A percentile compares a stretch with the other conserved stretches of the same genome.
Conservation (phyloP, 306 rosid genomes). For the Trifolium repens region DNA sequence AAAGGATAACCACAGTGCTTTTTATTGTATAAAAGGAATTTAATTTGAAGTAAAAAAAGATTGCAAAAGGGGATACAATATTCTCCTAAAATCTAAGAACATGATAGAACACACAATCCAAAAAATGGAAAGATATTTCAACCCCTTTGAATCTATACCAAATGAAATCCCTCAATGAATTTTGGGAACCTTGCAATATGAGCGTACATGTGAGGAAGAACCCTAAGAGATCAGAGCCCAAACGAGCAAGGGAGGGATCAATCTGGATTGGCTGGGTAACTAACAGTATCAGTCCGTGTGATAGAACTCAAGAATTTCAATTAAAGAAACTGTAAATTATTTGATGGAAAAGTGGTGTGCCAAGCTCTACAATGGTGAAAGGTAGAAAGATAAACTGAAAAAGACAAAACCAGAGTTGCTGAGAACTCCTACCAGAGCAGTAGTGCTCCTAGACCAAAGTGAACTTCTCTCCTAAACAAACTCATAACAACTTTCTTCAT, state of each 20-base stretch:
- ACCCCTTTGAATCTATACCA: constrained; percentile 14
- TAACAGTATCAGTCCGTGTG: not conserved
- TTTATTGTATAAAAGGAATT: constrained; percentile 18
- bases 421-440: too few relatives aligned
- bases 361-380: too few relatives aligned
- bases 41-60: constrained; percentile 19
- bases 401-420: too few relatives aligned
- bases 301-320: too few relatives aligned
- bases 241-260: not conserved
- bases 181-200: not conserved
- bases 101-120: constrained; percentile 9
- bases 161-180: not conserved
- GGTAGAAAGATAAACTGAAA: too few relatives aligned
- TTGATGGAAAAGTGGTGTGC: too few relatives aligned
- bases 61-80: constrained; percentile 10
- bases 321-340: too few relatives aligned
- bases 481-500: too few relatives aligned
- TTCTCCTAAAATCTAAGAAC: constrained; percentile 26
- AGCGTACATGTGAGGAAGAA: constrained; percentile 6
- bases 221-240: constrained; percentile 9
- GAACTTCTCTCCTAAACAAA: too few relatives aligned
- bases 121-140: constrained; percentile 21
- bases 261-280: constrained; percentile 4
- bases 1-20: constrained; percentile 20
- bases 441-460: too few relatives aligned